Conservation (phyloP, 2,329 filamentous ascomycete species). For the Pseudogymnoascus sp. region DNA sequence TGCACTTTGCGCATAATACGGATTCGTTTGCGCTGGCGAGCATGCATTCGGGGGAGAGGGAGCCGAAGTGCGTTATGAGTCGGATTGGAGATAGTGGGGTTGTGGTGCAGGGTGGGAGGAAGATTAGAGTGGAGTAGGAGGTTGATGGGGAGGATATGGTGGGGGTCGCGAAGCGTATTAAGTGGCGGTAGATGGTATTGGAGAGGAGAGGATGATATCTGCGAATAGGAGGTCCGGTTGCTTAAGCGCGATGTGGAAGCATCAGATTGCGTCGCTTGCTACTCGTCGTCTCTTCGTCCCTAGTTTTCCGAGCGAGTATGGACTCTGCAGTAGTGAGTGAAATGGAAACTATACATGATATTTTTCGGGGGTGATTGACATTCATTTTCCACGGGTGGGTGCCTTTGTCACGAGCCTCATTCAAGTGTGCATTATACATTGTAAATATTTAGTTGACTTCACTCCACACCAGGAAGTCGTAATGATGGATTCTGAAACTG, state of each 20-base stretch:
- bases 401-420: too few species aligned
- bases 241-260: not conserved
- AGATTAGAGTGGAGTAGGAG: constrained; percentile 22
- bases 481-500: not conserved
- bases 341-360: not conserved
- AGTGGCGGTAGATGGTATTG: not conserved
- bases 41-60: constrained; percentile 71
- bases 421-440: not conserved
- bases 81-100: constrained; percentile 37
- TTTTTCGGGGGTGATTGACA: not conserved
- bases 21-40: constrained; percentile 81
- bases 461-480: not conserved
- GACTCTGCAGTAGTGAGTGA: not conserved
- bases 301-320: not conserved
- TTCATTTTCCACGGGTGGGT: not conserved
- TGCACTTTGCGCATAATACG: constrained; percentile 96
- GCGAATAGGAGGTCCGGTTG: not conserved
- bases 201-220: not conserved
- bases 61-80: constrained; percentile 81
- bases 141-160: not conserved
- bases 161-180: not conserved
- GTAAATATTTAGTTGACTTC: not conserved
- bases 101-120: constrained; percentile 28
- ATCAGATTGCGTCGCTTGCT: not conserved
- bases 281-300: not conserved